Evolutionary conservation across 2,329 filamentous ascomycete species (phyloP).

Genomic region (Mollisia scopiformis): DNA sequence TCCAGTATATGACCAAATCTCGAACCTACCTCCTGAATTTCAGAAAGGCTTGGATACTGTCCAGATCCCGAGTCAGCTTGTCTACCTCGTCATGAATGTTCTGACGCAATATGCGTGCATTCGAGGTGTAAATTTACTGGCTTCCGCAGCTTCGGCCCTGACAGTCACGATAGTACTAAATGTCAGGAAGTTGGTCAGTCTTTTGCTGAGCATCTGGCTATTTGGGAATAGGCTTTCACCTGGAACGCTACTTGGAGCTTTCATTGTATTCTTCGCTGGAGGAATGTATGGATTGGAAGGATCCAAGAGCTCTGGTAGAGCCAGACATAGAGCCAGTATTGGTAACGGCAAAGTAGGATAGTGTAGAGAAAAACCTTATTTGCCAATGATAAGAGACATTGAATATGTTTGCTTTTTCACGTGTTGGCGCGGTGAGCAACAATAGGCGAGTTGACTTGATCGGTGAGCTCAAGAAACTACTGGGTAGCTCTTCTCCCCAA

Average conservation of each 20-base stretch:
- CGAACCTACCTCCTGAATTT: slow-evolving; percentile 41
- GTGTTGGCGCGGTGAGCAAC: neutral
- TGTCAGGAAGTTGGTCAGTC: slow-evolving; percentile 88
- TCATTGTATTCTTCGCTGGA: slow-evolving; percentile 88
- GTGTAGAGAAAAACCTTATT: slow-evolving; percentile 10
- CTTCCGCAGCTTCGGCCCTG: slow-evolving; percentile 83
- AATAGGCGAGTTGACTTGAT: slow-evolving; percentile 1
- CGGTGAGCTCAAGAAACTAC: neutral
- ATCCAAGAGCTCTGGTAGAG: slow-evolving; percentile 40
- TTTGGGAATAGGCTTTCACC: slow-evolving; percentile 83
- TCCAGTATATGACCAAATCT: slow-evolving; percentile 28
- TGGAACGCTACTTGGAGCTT: slow-evolving; percentile 79
- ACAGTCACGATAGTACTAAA: slow-evolving; percentile 97
- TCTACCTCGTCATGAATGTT: slow-evolving; percentile 75
- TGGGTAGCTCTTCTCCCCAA: neutral
- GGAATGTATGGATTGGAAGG: slow-evolving; percentile 83
- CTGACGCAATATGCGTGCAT: slow-evolving; percentile 95
- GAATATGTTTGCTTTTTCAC: neutral
- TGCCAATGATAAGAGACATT: slow-evolving; percentile 3
- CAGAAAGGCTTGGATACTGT: slow-evolving; percentile 40
- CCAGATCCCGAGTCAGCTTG: slow-evolving; percentile 68
- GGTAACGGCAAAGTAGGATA: slow-evolving; percentile 35
- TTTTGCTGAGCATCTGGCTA: slow-evolving; percentile 88
- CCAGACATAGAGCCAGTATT: slow-evolving; percentile 33
- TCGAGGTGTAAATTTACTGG: slow-evolving; percentile 91